Base-by-base conservation (phyloP, 2,329 filamentous ascomycete species). In the Lachnellula occidentalis region DNA sequence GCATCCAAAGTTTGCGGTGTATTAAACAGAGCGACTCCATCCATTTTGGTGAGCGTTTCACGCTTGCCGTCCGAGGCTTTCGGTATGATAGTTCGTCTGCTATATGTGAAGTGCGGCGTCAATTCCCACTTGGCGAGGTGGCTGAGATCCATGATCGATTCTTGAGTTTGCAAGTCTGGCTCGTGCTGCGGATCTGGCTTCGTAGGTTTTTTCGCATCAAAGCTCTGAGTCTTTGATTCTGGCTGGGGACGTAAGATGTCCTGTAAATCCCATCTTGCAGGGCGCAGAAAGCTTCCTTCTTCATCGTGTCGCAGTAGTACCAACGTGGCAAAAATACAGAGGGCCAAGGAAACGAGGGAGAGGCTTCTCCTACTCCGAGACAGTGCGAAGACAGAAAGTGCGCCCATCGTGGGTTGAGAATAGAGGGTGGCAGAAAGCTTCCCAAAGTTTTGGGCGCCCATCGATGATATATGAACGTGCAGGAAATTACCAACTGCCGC, bases 41-140 rank as follows among this genome's bases (percentile, higher is more conserved):
- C 50, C 42, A 62, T 37, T 5, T 17, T 45, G 3, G 61, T 64
- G 17, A 64, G 48, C 3, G 55, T 46, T 17, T 50, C 34, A 21
- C 62, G 55, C 7, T 52, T 42, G n/a, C 52, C 50, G 11, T n/a
- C 22, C 27, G 41, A 50, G 19, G 43, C 24, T 19, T 57, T 52
- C 7, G 58, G 56, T 19, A 46, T 47, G 49, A 65, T 62, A 2
- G 17, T 50, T n/a, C 63, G 57, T 14, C 51, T 53, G 9, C 54
- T 48, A 27, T 62, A 65, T 12, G 34, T 56, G 45, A 65, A 62
- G 8, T 17, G 51, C 5, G 48, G 42, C 12, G 60, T 53, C 14
- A 58, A 49, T 14, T 57, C 45, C 31, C 58, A 42, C 34, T 48
- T 51, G 12, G 51, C 47, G 15, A 65, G 53, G 24, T 64, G 53